These are phyloP conservation scores for Trichosporon inkin DNA, from an alignment of 1,284 basidiomycete species.

Conservation along the genomic window DNA sequence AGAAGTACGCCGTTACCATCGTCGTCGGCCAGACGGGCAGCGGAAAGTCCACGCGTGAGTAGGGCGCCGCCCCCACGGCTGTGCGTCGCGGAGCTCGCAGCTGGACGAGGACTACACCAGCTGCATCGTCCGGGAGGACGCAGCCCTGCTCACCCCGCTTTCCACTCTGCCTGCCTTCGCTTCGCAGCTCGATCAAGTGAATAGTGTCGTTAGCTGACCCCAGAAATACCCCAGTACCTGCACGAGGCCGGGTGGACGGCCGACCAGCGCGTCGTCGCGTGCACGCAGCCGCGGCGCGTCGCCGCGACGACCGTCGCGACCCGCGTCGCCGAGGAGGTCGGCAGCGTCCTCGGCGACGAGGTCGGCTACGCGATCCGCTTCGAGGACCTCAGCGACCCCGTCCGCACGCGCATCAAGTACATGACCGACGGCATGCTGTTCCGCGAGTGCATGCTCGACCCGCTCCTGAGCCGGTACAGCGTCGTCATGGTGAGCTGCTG, in stretches of 20 bases:
- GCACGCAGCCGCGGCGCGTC: conserved; percentile 92
- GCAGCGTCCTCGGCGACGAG: conserved; percentile 82
- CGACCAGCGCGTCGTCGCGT: conserved; percentile 71
- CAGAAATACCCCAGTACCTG: conserved; percentile 91
- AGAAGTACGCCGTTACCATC: conserved; percentile 76
- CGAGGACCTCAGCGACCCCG: conserved; percentile 80
- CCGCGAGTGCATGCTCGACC: conserved; percentile 85
- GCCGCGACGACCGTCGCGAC: conserved; percentile 91
- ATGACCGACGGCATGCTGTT: conserved; percentile 98
- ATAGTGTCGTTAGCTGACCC: too few relatives aligned
- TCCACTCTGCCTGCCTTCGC: too few relatives aligned
- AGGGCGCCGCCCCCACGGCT: background rate
- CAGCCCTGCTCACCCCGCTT: too few relatives aligned
- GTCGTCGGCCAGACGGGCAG: conserved; percentile 92
- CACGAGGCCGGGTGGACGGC: conserved; percentile 83
- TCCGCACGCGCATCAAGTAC: conserved; percentile 85
- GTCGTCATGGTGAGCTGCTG: conserved; percentile 75
- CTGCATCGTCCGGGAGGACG: too few relatives aligned
- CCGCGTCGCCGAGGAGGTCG: conserved; percentile 85
- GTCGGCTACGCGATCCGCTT: conserved; percentile 97
- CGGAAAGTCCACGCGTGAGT: conserved; percentile 92
- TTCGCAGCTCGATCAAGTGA: too few relatives aligned
- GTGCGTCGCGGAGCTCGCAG: background rate
- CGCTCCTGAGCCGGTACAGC: conserved; percentile 81
- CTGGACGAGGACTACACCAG: background rate